Percentiles rank a stretch among this genome's conserved stretches.
Evolutionary conservation across 305 asterid genomes (phyloP).

Genomic region (Solanum aculeatissimum): DNA sequence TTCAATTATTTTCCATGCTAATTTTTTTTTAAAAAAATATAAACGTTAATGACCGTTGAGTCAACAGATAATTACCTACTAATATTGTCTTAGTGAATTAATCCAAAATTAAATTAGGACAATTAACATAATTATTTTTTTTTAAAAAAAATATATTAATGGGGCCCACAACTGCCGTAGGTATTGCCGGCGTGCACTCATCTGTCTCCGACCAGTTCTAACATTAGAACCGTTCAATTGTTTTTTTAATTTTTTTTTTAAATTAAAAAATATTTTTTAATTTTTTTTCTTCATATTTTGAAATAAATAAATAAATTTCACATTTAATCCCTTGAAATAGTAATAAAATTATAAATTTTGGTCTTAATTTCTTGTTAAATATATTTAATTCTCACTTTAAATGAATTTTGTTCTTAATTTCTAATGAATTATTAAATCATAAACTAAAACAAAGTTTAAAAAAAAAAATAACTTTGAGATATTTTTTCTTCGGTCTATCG

Average conservation of each 20-base stretch:
- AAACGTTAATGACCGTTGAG: conserved; percentile 1
- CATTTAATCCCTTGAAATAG: neutral
- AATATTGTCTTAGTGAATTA: neutral
- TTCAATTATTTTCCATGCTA: neutral
- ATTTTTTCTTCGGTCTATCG: accelerated
- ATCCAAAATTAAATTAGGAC: neutral
- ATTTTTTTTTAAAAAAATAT: neutral
- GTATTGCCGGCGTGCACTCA: neutral
- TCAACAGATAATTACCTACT: neutral
- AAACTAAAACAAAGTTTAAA: neutral
- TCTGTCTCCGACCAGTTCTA: neutral
- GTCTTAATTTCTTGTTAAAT: neutral
- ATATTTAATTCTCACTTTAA: too few species aligned
- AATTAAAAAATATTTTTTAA: neutral
- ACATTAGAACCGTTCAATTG: neutral
- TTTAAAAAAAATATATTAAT: too few species aligned
- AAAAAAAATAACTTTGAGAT: neutral
- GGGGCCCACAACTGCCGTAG: neutral
- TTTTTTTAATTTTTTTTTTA: neutral
- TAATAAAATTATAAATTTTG: neutral
- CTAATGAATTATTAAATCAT: neutral
- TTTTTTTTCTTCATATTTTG: neutral
- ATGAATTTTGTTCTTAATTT: neutral
- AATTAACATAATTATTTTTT: neutral
- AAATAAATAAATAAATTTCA: neutral